phyloP scores from a whole-genome alignment of 2,329 filamentous ascomycete genomes.

The Colletotrichum agaves region DNA sequence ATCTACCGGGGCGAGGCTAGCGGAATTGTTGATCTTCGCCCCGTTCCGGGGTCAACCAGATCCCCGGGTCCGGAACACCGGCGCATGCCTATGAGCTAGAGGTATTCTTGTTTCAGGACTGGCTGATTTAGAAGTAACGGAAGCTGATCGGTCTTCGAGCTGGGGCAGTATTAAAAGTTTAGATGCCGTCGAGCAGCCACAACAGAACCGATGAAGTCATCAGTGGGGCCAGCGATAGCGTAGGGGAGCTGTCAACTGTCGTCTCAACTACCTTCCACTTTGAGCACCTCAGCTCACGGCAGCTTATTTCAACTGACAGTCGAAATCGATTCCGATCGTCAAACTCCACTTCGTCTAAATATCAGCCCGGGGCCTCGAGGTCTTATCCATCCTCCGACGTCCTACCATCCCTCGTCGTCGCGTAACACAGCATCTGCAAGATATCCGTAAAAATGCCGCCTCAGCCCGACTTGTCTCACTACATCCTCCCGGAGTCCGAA shows the following conservation, averaged over 20 bases:
- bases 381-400: background rate
- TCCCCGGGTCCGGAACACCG: background rate
- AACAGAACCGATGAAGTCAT: constrained; percentile 14
- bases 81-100: too few species aligned
- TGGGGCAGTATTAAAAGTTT: background rate
- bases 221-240: constrained; percentile 2
- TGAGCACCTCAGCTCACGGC: background rate
- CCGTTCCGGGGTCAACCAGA: background rate
- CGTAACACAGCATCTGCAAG: background rate
- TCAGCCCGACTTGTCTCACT: constrained; percentile 45
- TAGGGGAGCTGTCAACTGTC: constrained; percentile 11
- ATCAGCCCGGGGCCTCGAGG: background rate
- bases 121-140: too few species aligned
- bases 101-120: too few species aligned
- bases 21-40: background rate
- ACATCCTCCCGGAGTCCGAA: constrained; percentile 46
- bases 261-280: constrained; percentile 10
- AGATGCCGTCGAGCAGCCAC: background rate
- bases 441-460: constrained; percentile 33
- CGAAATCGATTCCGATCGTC: too few species aligned
- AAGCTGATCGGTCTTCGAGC: background rate
- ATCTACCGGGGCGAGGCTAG: background rate
- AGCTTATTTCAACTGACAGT: too few species aligned
- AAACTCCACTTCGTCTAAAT: background rate
- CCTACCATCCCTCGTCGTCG: background rate